These are phyloP conservation scores for Cyberlindnera veronae DNA, from an alignment of 805 yeast species.

Conservation along the genomic window DNA sequence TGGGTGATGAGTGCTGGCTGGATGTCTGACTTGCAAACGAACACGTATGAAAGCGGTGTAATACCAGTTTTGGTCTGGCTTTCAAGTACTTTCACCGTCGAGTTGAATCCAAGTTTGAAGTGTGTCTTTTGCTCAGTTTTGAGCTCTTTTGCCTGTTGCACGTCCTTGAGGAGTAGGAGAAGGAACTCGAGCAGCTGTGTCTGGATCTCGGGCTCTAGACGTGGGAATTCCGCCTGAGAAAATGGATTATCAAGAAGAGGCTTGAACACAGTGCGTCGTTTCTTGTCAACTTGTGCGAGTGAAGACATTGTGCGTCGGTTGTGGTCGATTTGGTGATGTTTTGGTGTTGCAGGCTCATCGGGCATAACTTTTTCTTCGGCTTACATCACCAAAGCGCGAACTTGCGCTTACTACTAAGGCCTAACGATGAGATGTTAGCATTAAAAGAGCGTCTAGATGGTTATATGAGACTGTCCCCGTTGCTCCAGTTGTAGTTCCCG, in stretches of 20 bases:
- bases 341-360: too few relatives aligned
- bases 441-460: too few relatives aligned
- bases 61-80: constrained; percentile 32
- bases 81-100: constrained; percentile 47
- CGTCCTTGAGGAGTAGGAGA: constrained; percentile 31
- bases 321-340: too few relatives aligned
- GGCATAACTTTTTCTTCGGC: too few relatives aligned
- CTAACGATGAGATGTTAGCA: too few relatives aligned
- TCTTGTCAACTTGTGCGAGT: constrained; percentile 46
- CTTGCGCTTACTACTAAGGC: too few relatives aligned
- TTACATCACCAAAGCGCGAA: too few relatives aligned
- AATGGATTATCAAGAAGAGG: constrained; percentile 65
- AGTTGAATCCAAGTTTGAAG: constrained; percentile 52
- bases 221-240: constrained; percentile 45
- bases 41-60: constrained; percentile 32
- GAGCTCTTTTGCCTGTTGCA: constrained; percentile 22
- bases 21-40: constrained; percentile 60
- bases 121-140: constrained; percentile 5
- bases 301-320: too few relatives aligned
- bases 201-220: constrained; percentile 37
- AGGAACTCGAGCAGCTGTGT: constrained; percentile 37
- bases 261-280: constrained; percentile 54
- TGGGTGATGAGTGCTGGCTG: constrained; percentile 47
- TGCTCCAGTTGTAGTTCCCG: constrained; percentile 6
- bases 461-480: constrained; percentile 19